Base-by-base conservation (phyloP, 2,329 filamentous ascomycete genomes). In the Xylariales sp. region DNA sequence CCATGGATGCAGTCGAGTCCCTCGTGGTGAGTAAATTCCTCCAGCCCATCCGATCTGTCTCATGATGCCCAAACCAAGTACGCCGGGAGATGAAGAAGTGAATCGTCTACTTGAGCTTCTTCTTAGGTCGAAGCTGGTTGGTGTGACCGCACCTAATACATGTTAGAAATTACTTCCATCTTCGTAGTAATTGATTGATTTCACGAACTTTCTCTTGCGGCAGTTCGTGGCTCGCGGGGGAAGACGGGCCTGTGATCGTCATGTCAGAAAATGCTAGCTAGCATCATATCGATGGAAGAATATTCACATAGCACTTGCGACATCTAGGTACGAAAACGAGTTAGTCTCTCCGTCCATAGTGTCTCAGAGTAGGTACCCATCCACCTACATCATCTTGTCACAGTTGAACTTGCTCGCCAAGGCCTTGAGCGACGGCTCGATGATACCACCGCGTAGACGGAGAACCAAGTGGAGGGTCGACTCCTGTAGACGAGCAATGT, bases 81-180 rank as follows among this genome's bases (percentile, higher is more conserved):
- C 62, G 62, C 62, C 63, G 49, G 49, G 47, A 52, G 43, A 54
- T 48, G 46, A 43, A 59, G 53, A 55, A 49, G 53, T 61, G 29
- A 75, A 68, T 64, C 69, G 70, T 76, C 71, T 85, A 91, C 78
- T 96, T 95, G 70, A 95, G 83, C 91, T 98, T 98, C 90, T 98
- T 98, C 91, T 98, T 98, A 73, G 93, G 93, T 76, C 93, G 88
- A 70, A 98, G 88, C 84, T 98, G 93, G 88, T 97, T 97, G 78
- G 86, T 94, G 86, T 97, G 93, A 54, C 91, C 93, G 76, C 91
- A 97, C n/a, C n/a, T n/a, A n/a, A n/a, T n/a, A n/a, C n/a, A n/a
- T n/a, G n/a, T n/a, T n/a, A n/a, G n/a, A n/a, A n/a, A n/a, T n/a
- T n/a, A n/a, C n/a, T n/a, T n/a, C n/a, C n/a, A n/a, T n/a, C n/a